Conservation (phyloP, 441 rosid genomes). For the Aleurites moluccanus region DNA sequence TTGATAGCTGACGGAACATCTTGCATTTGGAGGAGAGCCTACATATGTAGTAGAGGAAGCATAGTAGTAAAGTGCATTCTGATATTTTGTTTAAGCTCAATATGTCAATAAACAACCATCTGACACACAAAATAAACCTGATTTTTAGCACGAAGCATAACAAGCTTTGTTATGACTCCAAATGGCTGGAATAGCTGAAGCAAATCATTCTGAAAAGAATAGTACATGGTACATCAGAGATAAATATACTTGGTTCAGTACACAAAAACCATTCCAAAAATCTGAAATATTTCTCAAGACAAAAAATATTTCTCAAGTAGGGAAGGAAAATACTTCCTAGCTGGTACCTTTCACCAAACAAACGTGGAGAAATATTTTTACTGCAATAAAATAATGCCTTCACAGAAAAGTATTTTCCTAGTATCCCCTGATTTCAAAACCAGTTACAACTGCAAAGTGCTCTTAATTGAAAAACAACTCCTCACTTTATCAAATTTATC, state of each 20-base stretch:
- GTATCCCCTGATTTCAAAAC: background rate
- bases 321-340: background rate
- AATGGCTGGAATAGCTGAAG: conserved; percentile 98
- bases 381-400: background rate
- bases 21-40: conserved; percentile 99
- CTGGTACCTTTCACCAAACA: background rate
- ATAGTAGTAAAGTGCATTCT: conserved; percentile 1
- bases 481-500: too few species aligned
- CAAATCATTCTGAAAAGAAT: conserved; percentile 74
- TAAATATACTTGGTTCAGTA: background rate
- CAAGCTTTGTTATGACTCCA: conserved; percentile 96
- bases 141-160: conserved; percentile 97
- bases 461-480: too few species aligned
- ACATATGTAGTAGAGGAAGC: conserved; percentile 16
- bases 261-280: background rate
- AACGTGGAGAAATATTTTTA: background rate
- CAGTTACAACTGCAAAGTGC: too few species aligned
- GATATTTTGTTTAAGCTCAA: conserved; percentile 9
- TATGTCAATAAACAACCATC: conserved; percentile 15
- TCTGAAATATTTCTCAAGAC: background rate
- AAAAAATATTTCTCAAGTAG: too few species aligned
- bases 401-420: background rate
- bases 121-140: conserved; percentile 51
- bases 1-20: conserved; percentile 83
- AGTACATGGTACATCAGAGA: conserved; percentile 20